A percentile compares a stretch with the other conserved stretches of the same genome.
Conservation (phyloP, 441 rosid species). For the Pelargonium myrrhifolium region DNA sequence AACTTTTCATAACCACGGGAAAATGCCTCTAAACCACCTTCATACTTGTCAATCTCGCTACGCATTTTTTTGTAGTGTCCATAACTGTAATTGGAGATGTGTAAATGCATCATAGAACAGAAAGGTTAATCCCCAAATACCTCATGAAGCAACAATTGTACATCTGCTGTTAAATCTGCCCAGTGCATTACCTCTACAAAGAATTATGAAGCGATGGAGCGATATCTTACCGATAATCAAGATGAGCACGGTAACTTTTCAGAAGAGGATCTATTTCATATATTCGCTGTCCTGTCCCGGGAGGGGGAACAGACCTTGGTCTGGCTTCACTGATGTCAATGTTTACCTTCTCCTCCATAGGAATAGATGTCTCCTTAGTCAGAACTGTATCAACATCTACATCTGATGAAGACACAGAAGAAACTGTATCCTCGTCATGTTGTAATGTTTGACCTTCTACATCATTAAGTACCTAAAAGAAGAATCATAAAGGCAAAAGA, state of each 20-base stretch:
- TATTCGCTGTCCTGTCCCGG: constrained; percentile 69
- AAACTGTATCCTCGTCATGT: constrained; percentile 20
- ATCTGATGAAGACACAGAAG: constrained; percentile 22
- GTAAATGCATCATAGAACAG: constrained; percentile 26
- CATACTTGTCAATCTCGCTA: constrained; percentile 62
- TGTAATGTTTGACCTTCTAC: constrained; percentile 37
- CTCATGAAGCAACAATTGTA: neutral
- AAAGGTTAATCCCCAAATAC: neutral
- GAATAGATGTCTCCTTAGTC: constrained; percentile 20
- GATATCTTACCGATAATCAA: constrained; percentile 73
- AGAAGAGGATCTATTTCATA: constrained; percentile 82
- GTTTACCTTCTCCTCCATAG: neutral
- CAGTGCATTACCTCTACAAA: constrained; percentile 25
- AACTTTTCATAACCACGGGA: constrained; percentile 91
- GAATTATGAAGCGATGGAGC: neutral
- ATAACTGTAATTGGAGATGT: constrained; percentile 38
- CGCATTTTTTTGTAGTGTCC: constrained; percentile 60
- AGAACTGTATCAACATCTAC: constrained; percentile 21
- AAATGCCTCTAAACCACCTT: constrained; percentile 86
- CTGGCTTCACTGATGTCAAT: constrained; percentile 1
- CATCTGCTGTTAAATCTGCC: neutral
- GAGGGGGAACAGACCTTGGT: constrained; percentile 47
- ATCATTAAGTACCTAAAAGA: constrained; percentile 30
- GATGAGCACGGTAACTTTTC: constrained; percentile 49
- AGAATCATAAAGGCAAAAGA: constrained; percentile 12